Evolutionary conservation across 805 yeast species (phyloP).

Genomic region (Isabelozyma gotoi): DNA sequence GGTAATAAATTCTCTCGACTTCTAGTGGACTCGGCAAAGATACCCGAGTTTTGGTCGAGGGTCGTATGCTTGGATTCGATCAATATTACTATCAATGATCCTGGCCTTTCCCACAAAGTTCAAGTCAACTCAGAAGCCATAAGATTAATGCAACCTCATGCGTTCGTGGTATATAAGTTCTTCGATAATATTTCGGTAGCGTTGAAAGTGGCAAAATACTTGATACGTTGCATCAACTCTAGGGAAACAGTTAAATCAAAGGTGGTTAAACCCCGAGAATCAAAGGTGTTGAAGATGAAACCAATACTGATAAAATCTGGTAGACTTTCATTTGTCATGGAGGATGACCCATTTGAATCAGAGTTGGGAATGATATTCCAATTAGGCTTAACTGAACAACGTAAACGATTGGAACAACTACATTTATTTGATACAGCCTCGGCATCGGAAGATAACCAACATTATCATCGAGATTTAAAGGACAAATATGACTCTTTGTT

Average conservation of each 20-base stretch:
- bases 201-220: constrained; percentile 32
- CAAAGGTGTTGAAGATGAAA: constrained; percentile 28
- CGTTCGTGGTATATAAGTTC: constrained; percentile 34
- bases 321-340: constrained; percentile 33
- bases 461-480: constrained; percentile 29
- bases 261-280: constrained; percentile 29
- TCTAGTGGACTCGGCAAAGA: constrained; percentile 53
- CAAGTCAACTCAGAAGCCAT: constrained; percentile 23
- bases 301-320: constrained; percentile 23
- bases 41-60: constrained; percentile 49
- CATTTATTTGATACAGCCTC: constrained; percentile 20
- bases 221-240: constrained; percentile 23
- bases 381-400: constrained; percentile 39
- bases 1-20: constrained; percentile 33
- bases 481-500: constrained; percentile 30
- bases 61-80: constrained; percentile 40
- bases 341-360: constrained; percentile 45
- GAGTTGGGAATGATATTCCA: constrained; percentile 43
- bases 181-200: constrained; percentile 39
- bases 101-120: constrained; percentile 13
- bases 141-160: constrained; percentile 37
- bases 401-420: constrained; percentile 33
- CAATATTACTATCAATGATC: constrained; percentile 9
- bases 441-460: constrained; percentile 6
- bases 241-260: constrained; percentile 9